phyloP scores from a whole-genome alignment of 2,329 filamentous ascomycete species.

The Nemania sp. region DNA sequence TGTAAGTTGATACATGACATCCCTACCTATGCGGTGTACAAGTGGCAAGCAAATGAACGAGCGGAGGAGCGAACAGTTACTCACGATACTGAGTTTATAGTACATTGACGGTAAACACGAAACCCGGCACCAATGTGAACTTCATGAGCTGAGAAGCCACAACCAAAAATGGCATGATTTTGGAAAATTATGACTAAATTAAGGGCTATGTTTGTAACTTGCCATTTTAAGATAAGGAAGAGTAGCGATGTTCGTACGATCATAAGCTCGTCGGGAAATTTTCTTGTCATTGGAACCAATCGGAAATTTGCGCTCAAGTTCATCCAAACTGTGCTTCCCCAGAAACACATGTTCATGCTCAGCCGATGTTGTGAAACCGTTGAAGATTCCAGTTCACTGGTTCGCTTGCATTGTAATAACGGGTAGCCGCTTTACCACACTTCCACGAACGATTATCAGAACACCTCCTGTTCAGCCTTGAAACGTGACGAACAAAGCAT shows the following conservation, averaged over 20 bases:
- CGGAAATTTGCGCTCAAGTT: no score
- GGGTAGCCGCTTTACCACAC: constrained; percentile 5
- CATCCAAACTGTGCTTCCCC: constrained; percentile 6
- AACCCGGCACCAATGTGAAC: constrained; percentile 36
- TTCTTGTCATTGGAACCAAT: neutral
- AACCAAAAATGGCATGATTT: neutral
- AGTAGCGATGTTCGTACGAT: constrained; percentile 7
- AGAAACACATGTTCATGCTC: constrained; percentile 4
- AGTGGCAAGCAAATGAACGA: no score
- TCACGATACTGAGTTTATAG: constrained; percentile 14
- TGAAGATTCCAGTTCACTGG: constrained; percentile 8
- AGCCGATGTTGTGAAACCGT: constrained; percentile 19
- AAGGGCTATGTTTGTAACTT: no score
- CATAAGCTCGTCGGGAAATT: neutral
- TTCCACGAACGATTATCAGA: neutral
- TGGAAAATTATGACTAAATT: no score
- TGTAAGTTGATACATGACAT: constrained; percentile 37
- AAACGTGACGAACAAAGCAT: neutral
- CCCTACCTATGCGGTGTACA: neutral
- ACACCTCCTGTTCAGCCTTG: neutral
- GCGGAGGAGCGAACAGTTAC: neutral
- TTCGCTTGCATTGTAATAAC: no score
- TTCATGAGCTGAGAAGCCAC: constrained; percentile 24
- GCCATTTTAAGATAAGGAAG: neutral
- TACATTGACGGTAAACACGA: constrained; percentile 39